Evolutionary conservation across 2,329 filamentous ascomycete genomes (phyloP), one percentile per base, ranked within the genome.

Genomic region (Plenodomus biglobosus): DNA sequence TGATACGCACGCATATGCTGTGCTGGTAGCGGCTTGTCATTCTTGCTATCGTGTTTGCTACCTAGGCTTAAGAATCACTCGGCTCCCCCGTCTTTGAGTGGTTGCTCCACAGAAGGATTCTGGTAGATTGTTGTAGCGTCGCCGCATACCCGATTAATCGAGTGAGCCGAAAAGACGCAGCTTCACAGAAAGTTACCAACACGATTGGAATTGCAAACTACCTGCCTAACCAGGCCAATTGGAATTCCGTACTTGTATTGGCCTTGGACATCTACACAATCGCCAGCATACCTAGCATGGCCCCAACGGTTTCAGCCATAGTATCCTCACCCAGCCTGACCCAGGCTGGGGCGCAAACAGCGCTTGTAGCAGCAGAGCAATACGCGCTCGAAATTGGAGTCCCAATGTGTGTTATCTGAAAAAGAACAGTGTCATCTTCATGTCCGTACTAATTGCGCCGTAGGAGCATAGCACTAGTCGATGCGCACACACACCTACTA

Each of bases 391-490:
- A 51, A 15, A 60, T 65, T 21, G 60, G 63, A 19, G 51, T 70
- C 4, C 55, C 55, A 42, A 76, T 76, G 75, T 60, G 42, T 22
- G 43, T 42, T 22, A 13, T 34, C 32, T 30, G 30, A 38, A 43
- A 38, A 30, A 37, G 11, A 15, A 21, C 34, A 37, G 17, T 34
- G 17, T 22, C 30, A 43, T 20, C 19, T 16, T n/a, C 38, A 18
- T 15, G 18, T 21, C 36, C 3, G 47, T 34, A 40, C 40, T 22
- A 10, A 37, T 24, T 16, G 22, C 24, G 17, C 36, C 42, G 27
- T 40, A 76, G 74, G 75, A 78, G 77, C 68, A 77, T 78, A 46
- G 75, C 75, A 48, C 63, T 78, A 41, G 72, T 75, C 22, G 74
- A 77, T 57, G 57, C 66, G 19, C 67, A 72, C 37, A 65, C 70